Percentiles rank a stretch among this genome's conserved stretches.
Conservation (phyloP, 148 eudicot species). For the Rhododendron molle region DNA sequence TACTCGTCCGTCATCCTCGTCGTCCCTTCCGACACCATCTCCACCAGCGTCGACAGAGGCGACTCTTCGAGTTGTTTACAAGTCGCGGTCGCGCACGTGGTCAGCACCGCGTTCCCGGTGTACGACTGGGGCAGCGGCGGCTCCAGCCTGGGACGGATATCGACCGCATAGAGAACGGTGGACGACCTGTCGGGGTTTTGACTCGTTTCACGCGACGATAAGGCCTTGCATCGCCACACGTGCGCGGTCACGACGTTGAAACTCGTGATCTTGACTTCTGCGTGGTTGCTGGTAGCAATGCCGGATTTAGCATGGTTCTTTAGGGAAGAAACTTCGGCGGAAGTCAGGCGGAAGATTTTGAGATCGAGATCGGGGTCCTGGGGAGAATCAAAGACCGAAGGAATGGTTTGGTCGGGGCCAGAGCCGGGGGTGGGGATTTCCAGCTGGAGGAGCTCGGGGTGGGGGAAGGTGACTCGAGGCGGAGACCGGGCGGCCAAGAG, state of each 20-base stretch:
- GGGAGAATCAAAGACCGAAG: slow-evolving; percentile 43
- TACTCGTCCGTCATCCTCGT: slow-evolving; percentile 73
- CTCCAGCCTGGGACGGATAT: slow-evolving; percentile 52
- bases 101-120: slow-evolving; percentile 81
- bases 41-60: slow-evolving; percentile 46
- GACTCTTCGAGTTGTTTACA: slow-evolving; percentile 51
- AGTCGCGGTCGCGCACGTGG: slow-evolving; percentile 55
- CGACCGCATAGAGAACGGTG: slow-evolving; percentile 60
- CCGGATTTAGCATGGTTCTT: slow-evolving; percentile 43
- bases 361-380: slow-evolving; percentile 49
- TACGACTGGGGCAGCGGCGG: slow-evolving; percentile 57
- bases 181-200: slow-evolving; percentile 30
- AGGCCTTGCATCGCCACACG: slow-evolving; percentile 84
- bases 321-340: slow-evolving; percentile 40
- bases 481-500: slow-evolving; percentile 77
- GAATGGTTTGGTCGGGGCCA: neutral
- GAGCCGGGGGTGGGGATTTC: slow-evolving; percentile 22
- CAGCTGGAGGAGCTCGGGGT: slow-evolving; percentile 64
- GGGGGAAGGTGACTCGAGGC: slow-evolving; percentile 71
- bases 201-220: slow-evolving; percentile 28
- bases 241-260: slow-evolving; percentile 71
- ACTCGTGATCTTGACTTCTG: slow-evolving; percentile 40
- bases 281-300: neutral
- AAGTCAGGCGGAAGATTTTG: slow-evolving; percentile 46
- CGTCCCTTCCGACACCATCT: slow-evolving; percentile 53